Conservation (phyloP, 371 early-diverging fungal species). For the Rhizopus stolonifer region DNA sequence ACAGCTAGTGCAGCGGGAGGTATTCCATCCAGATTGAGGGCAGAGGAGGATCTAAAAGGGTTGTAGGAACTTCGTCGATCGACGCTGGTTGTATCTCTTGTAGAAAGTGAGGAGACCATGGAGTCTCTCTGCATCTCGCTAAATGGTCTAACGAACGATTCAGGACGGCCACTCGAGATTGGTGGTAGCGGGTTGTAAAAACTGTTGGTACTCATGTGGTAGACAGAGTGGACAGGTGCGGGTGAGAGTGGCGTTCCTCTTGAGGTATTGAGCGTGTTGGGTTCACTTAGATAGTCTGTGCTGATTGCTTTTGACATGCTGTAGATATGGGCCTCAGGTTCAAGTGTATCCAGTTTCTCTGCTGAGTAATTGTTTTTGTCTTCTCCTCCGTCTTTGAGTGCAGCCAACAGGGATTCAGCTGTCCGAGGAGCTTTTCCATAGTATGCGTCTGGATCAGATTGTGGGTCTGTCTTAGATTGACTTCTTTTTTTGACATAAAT, state of each 20-base stretch:
- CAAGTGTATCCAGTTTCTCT: slow-evolving; percentile 9
- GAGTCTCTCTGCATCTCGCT: slow-evolving; percentile 22
- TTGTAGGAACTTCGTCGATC: slow-evolving; percentile 26
- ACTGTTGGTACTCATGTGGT: slow-evolving; percentile 1
- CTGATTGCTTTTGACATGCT: slow-evolving; percentile 22
- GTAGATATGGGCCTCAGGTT: slow-evolving; percentile 18
- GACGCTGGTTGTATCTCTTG: slow-evolving; percentile 14
- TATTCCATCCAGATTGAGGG: neutral
- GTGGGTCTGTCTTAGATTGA: slow-evolving; percentile 32
- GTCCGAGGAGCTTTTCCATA: slow-evolving; percentile 48
- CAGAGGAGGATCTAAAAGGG: slow-evolving; percentile 31
- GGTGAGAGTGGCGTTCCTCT: slow-evolving; percentile 10
- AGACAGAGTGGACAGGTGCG: neutral
- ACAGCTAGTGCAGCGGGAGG: neutral
- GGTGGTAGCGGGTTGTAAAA: neutral
- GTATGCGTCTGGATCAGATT: slow-evolving; percentile 32
- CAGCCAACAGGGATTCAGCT: slow-evolving; percentile 41
- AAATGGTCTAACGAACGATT: slow-evolving; percentile 16
- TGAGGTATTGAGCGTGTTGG: slow-evolving; percentile 1
- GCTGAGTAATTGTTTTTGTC: neutral
- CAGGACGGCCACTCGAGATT: slow-evolving; percentile 14
- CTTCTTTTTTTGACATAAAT: slow-evolving; percentile 34
- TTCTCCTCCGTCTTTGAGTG: slow-evolving; percentile 14
- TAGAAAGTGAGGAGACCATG: neutral
- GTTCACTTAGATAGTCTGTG: slow-evolving; percentile 17